Percentiles rank a stretch among this genome's conserved stretches.
These are phyloP conservation scores for Oryza brachyantha DNA, from an alignment of 176 grass and related monocot genomes.

Conservation along the genomic window DNA sequence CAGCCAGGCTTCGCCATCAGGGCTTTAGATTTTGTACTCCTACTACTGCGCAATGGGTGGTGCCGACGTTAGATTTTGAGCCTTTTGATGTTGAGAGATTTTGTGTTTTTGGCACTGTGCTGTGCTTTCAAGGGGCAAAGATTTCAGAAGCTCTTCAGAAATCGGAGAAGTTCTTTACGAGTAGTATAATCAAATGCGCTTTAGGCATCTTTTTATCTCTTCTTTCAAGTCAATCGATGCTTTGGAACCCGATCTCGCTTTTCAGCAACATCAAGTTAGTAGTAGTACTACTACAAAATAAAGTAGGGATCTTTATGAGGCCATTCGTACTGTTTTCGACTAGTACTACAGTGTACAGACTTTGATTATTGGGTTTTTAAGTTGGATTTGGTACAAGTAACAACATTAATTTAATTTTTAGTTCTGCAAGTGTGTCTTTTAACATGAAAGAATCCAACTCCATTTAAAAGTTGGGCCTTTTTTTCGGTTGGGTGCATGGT, in stretches of 20 bases:
- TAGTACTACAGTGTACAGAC: background rate
- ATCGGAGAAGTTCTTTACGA: conserved; percentile 4
- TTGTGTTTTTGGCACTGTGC: conserved; percentile 2
- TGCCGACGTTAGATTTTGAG: background rate
- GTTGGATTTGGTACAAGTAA: background rate
- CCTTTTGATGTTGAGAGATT: conserved; percentile 31
- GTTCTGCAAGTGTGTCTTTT: background rate
- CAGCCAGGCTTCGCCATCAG: conserved; percentile 1
- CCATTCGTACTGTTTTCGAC: background rate
- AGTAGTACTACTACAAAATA: no score
- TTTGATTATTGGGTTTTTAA: background rate
- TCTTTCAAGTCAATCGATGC: background rate
- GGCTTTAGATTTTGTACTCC: no score
- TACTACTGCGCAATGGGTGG: background rate
- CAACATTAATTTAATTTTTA: background rate
- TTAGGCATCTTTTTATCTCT: conserved; percentile 20
- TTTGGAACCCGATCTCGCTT: background rate
- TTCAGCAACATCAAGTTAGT: background rate
- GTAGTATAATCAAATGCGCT: background rate
- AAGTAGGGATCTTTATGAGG: background rate
- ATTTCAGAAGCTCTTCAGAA: conserved; percentile 18
- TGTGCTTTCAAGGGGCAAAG: conserved; percentile 38
- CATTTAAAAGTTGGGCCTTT: no score
- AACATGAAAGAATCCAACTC: background rate
- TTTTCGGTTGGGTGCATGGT: no score